Evolutionary conservation across 192 early-diverging fungal genomes (phyloP), one percentile per base, ranked within the genome.

Genomic region (Rhizoclosmatium globosum): DNA sequence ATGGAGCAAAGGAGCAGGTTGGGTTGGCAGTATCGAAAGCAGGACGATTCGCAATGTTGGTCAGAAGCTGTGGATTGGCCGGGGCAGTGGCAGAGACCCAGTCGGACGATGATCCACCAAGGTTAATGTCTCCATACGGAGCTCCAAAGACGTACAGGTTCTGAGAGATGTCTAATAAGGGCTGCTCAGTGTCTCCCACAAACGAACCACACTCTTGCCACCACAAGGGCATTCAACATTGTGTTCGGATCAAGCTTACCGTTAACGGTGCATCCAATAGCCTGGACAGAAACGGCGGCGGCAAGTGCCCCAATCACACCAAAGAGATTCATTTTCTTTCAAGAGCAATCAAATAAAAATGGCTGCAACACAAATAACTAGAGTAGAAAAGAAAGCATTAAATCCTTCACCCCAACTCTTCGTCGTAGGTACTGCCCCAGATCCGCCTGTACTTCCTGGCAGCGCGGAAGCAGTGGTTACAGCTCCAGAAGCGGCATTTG

Each of bases 21-120:
- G 72, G 72, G 38, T 74, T 74, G 17, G 72, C 72, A 19, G 72
- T 74, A 45, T 74, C 59, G 38, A 74, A 74, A 11, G 72, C 42
- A 7, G 72, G 72, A 4, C 72, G 56, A 56, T 62, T 59, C 4
- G 72, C 58, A n/a, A 74, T n/a, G 45, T 64, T 74, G 59, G 56
- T 74, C 2, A 74, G 45, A 15, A 47, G 21, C 7, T n/a, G 19
- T 2, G 42, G 61, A 21, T 4, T 53, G 4, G 69, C n/a, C 38
- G 69, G 69, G 3, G 43, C 72, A 21, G 72, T n/a, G 56, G 58
- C 31, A 21, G 72, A 64, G 42, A 21, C 42, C 72, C 72, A 74
- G 41, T 17, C 21, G 23, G 72, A 74, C 2, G 57, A 60, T 53
- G 61, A 60, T 11, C 31, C 61, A 3, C 72, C 72, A 42, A 74